Evolutionary conservation across 1,284 basidiomycete genomes (phyloP).

Genomic region (Tilletiopsis washingtonensis): DNA sequence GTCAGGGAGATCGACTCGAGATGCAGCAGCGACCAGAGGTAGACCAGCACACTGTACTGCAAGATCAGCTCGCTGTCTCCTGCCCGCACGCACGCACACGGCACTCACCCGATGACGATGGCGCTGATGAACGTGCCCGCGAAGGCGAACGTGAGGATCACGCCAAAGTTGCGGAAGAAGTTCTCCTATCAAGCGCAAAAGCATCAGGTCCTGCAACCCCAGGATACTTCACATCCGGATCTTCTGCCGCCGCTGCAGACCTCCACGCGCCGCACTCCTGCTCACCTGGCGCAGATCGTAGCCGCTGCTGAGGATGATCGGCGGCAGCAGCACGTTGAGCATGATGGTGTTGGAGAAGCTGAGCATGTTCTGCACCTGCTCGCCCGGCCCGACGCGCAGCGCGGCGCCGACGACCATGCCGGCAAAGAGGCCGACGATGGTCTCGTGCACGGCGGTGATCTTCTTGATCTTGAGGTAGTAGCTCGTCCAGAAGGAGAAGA

Average conservation of each 20-base stretch:
- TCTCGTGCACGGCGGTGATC: constrained; percentile 93
- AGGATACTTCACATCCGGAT: background rate
- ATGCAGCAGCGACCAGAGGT: constrained; percentile 87
- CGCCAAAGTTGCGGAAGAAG: constrained; percentile 65
- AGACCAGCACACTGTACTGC: constrained; percentile 91
- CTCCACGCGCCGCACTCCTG: background rate
- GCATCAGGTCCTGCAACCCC: background rate
- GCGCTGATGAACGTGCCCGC: constrained; percentile 94
- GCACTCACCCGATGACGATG: constrained; percentile 80
- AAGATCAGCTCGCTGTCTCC: constrained; percentile 22
- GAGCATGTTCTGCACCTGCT: constrained; percentile 93
- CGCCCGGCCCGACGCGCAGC: constrained; percentile 80
- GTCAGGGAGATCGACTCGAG: constrained; percentile 37
- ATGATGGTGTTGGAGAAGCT: constrained; percentile 95
- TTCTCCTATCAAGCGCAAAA: constrained; percentile 62
- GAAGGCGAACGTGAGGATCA: constrained; percentile 89
- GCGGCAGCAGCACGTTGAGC: constrained; percentile 93
- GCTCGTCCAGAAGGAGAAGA: constrained; percentile 87
- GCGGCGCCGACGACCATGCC: constrained; percentile 89
- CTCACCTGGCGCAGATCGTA: constrained; percentile 88
- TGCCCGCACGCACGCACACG: background rate
- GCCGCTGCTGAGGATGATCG: constrained; percentile 95
- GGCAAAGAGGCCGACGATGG: constrained; percentile 87
- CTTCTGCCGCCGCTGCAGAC: background rate
- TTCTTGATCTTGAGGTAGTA: constrained; percentile 96